Conservation (phyloP, 2,329 filamentous ascomycete species). For the Coleophoma cylindrospora region DNA sequence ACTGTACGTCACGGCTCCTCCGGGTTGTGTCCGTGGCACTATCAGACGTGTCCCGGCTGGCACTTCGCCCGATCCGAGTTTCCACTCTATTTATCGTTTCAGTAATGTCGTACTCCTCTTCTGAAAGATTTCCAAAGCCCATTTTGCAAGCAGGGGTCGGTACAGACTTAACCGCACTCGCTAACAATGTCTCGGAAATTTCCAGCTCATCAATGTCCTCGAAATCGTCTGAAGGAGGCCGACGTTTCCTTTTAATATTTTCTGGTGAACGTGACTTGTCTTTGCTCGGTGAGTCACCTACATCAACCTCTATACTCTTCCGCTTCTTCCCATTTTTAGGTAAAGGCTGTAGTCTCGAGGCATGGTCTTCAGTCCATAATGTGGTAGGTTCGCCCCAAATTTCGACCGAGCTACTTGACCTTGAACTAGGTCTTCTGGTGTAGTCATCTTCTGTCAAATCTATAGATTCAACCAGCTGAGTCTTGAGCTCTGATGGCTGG, state of each 20-base stretch:
- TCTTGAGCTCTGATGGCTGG: conserved; percentile 8
- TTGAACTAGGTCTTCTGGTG: conserved; percentile 5
- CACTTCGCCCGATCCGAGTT: conserved; percentile 18
- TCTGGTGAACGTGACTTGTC: neutral
- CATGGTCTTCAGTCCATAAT: conserved; percentile 21
- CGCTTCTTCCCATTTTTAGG: conserved; percentile 21
- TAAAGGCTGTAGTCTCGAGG: conserved; percentile 21
- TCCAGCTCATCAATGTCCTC: conserved; percentile 25
- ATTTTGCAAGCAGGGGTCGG: conserved; percentile 10
- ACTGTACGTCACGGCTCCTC: neutral
- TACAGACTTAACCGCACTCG: neutral
- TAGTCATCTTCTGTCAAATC: conserved; percentile 25
- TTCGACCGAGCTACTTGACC: conserved; percentile 19
- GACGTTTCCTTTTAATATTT: too few species aligned
- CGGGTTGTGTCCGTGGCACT: neutral
- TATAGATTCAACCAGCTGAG: conserved; percentile 20
- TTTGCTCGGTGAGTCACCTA: conserved; percentile 8
- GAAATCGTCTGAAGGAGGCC: conserved; percentile 16
- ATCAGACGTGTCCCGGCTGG: conserved; percentile 16
- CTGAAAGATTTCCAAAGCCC: conserved; percentile 4
- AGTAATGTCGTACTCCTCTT: conserved; percentile 14
- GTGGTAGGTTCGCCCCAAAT: conserved; percentile 13
- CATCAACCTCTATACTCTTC: conserved; percentile 25
- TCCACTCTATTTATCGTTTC: conserved; percentile 20
- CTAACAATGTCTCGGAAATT: neutral